Base-by-base conservation (phyloP, 2,329 filamentous ascomycete genomes). In the Polytolypa hystricis region DNA sequence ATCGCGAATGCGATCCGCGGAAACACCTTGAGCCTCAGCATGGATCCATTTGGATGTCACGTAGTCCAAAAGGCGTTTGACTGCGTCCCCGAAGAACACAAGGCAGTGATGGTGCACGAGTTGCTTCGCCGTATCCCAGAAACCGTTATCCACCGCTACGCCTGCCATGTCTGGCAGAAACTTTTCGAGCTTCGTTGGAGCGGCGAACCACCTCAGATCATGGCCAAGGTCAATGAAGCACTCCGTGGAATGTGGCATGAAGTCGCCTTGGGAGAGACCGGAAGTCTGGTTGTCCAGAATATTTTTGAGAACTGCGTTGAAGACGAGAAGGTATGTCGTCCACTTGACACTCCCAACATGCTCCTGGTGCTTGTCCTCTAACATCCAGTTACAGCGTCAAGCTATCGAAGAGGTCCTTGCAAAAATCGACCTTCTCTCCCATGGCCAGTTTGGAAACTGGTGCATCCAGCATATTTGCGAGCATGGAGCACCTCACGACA, bases 391-490 rank as follows among this genome's bases (percentile, higher is more conserved):
- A n/a, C 48, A 93, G 87, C 86, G 93, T 42, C 87, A 87, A 30
- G 95, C 91, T 55, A 93, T 98, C 54, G 87, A 94, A 58, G 91
- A 98, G 60, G 91, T 98, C 26, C 75, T 98, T 39, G 76, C 75
- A 42, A 95, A 91, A 57, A 94, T 98, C 50, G 86, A 98, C 62
- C 83, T 94, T 43, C 86, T 98, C 53, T 84, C 91, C 41, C 89
- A 95, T 57, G 91, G 91, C 17, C 91, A 98, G 57, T 98, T 98
- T 56, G 91, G 91, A 38, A 98, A 98, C 59, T 98, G 91, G 91
- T 98, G 91, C 66, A 96, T 98, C 52, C 91, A 98, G 64, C 91
- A 98, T 62, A 86, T 98, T 51, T 98, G 91, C 62, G 91, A 98
- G 61, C 91, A 98, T 56, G 89, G 93, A 34, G 81, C 81, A 39